Base-by-base conservation (phyloP, 352 stramenopile genomes). In the Peronosclerospora sorghi region DNA sequence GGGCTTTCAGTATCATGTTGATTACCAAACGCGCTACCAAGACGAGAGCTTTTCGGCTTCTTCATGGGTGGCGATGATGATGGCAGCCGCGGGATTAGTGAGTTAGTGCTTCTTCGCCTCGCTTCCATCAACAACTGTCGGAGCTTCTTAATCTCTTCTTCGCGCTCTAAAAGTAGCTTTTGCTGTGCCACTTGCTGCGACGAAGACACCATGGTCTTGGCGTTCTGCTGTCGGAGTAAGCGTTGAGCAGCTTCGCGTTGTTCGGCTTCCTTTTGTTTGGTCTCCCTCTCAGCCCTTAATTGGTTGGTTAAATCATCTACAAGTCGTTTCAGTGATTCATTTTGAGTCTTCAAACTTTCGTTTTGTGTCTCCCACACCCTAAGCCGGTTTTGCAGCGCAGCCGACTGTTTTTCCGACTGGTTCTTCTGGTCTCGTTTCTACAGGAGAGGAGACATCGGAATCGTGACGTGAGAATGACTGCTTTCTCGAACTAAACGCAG, bases 371-470 rank as follows among this genome's bases (percentile, higher is more conserved):
- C 83, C 18, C 86, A 75, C 1, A 72, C 65, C 46, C 90, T 94
- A 48, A 85, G 66, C 46, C 87, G 79, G 45, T 63, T 80, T 57
- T 86, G 62, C 32, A 91, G 68, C 23, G 81, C 51, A 21, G 73
- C 72, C 15, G 74, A 69, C 10, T 94, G 64, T 51, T 94, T 92
- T 47, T 96, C 86, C 53, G 91, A 88, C 41, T 97, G 78, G 41
- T 83, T 81, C 59, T 86, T 86, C 51, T 97, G 87, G 37, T 97
- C 89, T 41, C 81, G 75, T 83, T 96, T 96, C 62, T 90, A 51
- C 35, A 52, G 51, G 29, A 61, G 46, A 62, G 54, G 58, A 63
- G 50, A 41, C 46, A 73, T 51, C 32, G 51, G 44, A 55, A 62
- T 45, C 39, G 50, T 45, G 40, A 48, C 47, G 62, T 67, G 51